Base-by-base conservation (phyloP, 78 protist genomes). In the Dictyostelium citrinum region DNA sequence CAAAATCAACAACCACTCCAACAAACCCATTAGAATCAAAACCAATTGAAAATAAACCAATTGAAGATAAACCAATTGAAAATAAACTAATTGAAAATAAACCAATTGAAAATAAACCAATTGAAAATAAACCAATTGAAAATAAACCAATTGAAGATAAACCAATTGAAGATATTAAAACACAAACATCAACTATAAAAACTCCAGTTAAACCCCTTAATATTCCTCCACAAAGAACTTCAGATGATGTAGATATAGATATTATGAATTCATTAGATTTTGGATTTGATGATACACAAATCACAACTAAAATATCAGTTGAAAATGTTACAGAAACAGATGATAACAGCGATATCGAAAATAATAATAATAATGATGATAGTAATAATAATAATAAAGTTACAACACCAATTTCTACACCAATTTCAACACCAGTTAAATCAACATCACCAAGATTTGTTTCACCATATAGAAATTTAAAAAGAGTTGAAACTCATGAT, bases 401-500 rank as follows among this genome's bases (percentile, higher is more conserved):
- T 16, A 68, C 79, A 61, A 71, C 90, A 64, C 46, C 61, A 74
- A 41, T 35, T 35, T 77, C 79, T 37, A 71, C 90, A 64, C 46
- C 61, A 74, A 41, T 22, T 35, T 77, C 83, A 39, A 49, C 84
- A 80, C 84, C 39, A n/a, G 17, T 51, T 49, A 49, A 17, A 31
- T 22, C 79, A 68, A n/a, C 79, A 82, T 61, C 77, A 68, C 90
- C 90, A 67, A 80, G 83, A 82, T 35, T 35, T 20, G 2, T 67
- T 74, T 84, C 91, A 27, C 91, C 91, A 75, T 33, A 55, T 71
- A 60, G 61, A 75, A 12, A 2, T n/a, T 31, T 84, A 24, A 84
- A 84, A 27, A 45, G 82, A 37, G 84, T 76, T 58, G 91, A 84
- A 31, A 75, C 91, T 9, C 39, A 72, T 35, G 91, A 84, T 37